Evolutionary conservation across 148 eudicot species (phyloP).

Genomic region (Chenopodium quinoa): DNA sequence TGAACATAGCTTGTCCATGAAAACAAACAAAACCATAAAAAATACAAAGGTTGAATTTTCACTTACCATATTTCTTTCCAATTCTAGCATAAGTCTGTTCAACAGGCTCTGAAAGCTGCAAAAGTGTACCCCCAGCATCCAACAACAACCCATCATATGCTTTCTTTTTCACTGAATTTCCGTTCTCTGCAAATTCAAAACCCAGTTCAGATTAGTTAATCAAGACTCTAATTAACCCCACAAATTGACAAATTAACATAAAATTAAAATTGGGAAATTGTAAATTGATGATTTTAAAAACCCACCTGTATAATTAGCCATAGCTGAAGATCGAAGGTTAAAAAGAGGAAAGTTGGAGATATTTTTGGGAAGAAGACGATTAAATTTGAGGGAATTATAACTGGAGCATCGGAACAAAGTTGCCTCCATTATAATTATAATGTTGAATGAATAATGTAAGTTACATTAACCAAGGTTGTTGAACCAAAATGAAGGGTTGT

Average conservation of each 20-base stretch:
- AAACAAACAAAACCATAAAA: not conserved
- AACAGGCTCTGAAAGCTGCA: conserved; percentile 86
- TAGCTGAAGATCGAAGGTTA: conserved; percentile 30
- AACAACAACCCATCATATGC: conserved; percentile 82
- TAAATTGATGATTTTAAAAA: not conserved
- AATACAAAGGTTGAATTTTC: too few species aligned
- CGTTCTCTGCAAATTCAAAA: conserved; percentile 36
- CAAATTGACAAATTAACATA: not conserved
- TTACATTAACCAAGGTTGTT: not conserved
- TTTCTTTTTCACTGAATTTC: conserved; percentile 33
- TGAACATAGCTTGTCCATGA: not conserved
- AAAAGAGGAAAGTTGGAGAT: not conserved
- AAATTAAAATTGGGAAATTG: not conserved
- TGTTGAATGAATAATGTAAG: not conserved
- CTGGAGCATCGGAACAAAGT: conserved; percentile 19
- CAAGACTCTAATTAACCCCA: not conserved
- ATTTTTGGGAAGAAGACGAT: conserved; percentile 1
- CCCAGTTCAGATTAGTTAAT: not conserved
- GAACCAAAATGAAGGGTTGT: not conserved
- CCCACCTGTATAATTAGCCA: conserved; percentile 44
- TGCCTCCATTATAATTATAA: conserved; percentile 9
- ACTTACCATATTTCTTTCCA: conserved; percentile 73
- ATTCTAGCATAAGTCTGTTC: conserved; percentile 67
- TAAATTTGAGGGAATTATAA: conserved; percentile 2
- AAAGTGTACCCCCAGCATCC: conserved; percentile 96